phyloP scores from a whole-genome alignment of 306 rosid genomes.

The Quercus gilva region DNA sequence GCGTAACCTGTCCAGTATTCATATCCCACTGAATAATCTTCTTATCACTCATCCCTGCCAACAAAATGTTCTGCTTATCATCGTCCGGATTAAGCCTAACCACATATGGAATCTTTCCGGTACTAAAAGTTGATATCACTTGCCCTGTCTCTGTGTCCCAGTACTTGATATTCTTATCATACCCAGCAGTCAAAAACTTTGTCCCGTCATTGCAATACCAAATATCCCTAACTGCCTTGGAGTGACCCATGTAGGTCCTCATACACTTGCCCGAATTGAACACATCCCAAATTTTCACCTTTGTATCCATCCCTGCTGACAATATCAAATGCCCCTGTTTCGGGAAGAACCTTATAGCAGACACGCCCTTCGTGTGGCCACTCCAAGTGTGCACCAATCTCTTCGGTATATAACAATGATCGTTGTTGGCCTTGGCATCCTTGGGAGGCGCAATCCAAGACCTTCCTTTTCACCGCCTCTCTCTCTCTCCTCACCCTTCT shows the following conservation, averaged over 20 bases:
- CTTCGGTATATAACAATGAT: constrained; percentile 89
- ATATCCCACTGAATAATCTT: constrained; percentile 99
- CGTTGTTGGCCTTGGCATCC: constrained; percentile 86
- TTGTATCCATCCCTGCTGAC: constrained; percentile 89
- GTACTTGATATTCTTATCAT: constrained; percentile 95
- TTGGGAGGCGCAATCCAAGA: constrained; percentile 94
- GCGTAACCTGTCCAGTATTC: constrained; percentile 82
- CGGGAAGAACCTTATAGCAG: constrained; percentile 91
- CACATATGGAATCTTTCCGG: constrained; percentile 92
- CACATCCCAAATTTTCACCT: constrained; percentile 98
- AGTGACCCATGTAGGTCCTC: constrained; percentile 98
- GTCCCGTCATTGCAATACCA: constrained; percentile 87
- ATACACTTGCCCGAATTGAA: constrained; percentile 89
- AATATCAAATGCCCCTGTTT: constrained; percentile 84
- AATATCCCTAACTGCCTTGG: constrained; percentile 83
- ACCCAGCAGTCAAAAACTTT: constrained; percentile 86
- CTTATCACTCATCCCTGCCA: constrained; percentile 99
- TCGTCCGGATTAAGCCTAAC: constrained; percentile 92
- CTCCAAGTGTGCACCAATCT: constrained; percentile 98
- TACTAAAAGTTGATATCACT: constrained; percentile 81
- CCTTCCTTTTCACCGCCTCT: constrained; percentile 77
- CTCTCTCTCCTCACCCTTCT: constrained; percentile 83
- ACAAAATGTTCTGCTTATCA: constrained; percentile 86
- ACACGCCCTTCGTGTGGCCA: constrained; percentile 94
- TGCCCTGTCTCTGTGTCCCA: constrained; percentile 99